A percentile compares a stretch with the other conserved stretches of the same genome.
These are phyloP conservation scores for Kwoniella sp. DNA, from an alignment of 768 basidiomycete genomes.

Conservation along the genomic window DNA sequence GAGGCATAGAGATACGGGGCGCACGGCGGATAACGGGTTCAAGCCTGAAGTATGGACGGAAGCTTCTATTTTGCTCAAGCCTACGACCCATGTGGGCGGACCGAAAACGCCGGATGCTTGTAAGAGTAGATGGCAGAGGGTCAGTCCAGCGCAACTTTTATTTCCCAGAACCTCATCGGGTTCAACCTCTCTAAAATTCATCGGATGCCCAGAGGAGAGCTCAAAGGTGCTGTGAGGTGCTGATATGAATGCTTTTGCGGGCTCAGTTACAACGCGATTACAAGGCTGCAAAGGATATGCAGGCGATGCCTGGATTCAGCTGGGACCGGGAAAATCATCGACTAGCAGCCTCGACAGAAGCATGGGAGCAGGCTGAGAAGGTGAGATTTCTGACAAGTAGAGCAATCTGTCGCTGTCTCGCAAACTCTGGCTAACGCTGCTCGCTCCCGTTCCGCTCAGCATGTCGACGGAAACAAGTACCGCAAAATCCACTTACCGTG, in stretches of 20 bases:
- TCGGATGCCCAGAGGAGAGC: too few species aligned
- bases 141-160: conserved; percentile 10
- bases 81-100: conserved; percentile 32
- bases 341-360: conserved; percentile 28
- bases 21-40: conserved; percentile 47
- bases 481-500: conserved; percentile 36
- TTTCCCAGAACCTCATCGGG: too few species aligned
- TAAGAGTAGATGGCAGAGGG: conserved; percentile 47
- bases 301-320: conserved; percentile 38
- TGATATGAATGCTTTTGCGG: neutral
- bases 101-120: conserved; percentile 50
- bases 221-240: too few species aligned
- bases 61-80: conserved; percentile 26
- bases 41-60: conserved; percentile 45
- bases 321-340: conserved; percentile 29
- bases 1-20: conserved; percentile 34
- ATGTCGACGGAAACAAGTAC: conserved; percentile 38
- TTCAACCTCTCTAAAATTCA: too few species aligned
- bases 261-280: conserved; percentile 40
- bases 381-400: conserved; percentile 17
- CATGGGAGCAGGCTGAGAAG: conserved; percentile 39
- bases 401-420: neutral
- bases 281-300: conserved; percentile 41
- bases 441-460: too few species aligned
- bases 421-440: too few species aligned